A percentile compares a stretch with the other conserved stretches of the same genome.
These are phyloP conservation scores for Trichoderma lentiforme DNA, from an alignment of 2,329 filamentous ascomycete species.

Conservation along the genomic window DNA sequence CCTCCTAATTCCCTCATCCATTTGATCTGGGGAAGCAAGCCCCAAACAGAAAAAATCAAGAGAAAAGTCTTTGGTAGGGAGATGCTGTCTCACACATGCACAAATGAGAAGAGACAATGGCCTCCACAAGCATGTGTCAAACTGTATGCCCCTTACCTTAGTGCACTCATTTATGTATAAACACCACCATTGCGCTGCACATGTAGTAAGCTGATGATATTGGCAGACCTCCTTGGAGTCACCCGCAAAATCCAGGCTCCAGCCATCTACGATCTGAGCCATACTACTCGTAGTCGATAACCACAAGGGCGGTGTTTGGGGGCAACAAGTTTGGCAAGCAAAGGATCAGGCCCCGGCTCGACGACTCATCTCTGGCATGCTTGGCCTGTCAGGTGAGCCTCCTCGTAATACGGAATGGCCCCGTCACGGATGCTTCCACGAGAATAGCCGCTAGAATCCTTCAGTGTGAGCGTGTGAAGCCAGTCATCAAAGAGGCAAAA, in stretches of 20 bases:
- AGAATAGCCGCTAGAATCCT: background rate
- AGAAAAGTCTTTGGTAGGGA: background rate
- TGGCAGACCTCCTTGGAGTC: background rate
- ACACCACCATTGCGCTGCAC: background rate
- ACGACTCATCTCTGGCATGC: conserved; percentile 14
- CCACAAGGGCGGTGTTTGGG: background rate
- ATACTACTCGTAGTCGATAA: background rate
- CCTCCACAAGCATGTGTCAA: background rate
- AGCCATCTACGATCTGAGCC: background rate
- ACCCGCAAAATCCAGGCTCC: background rate
- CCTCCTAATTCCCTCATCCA: background rate
- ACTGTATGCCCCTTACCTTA: background rate
- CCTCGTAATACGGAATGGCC: background rate
- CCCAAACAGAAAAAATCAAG: background rate
- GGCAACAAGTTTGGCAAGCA: background rate
- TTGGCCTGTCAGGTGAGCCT: conserved; percentile 13
- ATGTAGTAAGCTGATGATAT: background rate
- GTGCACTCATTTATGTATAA: background rate
- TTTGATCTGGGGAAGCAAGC: background rate
- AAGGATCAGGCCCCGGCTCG: conserved; percentile 7
- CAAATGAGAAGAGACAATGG: background rate
- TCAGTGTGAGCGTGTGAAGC: background rate
- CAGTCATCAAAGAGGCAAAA: conserved; percentile 4
- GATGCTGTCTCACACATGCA: background rate
- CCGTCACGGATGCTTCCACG: background rate